A percentile compares a stretch with the other conserved stretches of the same genome.
phyloP scores from a whole-genome alignment of 192 early-diverging fungal genomes.

The Coemansia javaensis region DNA sequence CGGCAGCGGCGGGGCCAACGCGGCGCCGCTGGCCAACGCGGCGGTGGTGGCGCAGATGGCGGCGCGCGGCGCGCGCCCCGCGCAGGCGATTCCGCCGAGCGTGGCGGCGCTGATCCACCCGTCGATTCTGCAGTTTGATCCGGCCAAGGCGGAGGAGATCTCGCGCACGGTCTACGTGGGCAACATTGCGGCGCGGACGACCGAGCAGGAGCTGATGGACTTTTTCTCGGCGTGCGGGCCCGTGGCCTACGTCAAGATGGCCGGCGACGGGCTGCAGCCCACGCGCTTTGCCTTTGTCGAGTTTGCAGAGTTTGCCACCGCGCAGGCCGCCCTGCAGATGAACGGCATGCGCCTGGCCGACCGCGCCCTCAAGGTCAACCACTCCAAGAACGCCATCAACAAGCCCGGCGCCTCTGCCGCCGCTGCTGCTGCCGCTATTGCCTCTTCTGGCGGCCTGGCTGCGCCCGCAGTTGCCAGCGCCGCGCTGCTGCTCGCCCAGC shows the following conservation, averaged over 20 bases:
- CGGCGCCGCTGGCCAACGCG: constrained; percentile 38
- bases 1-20: constrained; percentile 2
- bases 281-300: constrained; percentile 76
- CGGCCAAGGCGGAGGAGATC: constrained; percentile 68
- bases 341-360: constrained; percentile 63
- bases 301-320: constrained; percentile 59
- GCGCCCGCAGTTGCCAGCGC: not conserved
- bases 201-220: constrained; percentile 59
- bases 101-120: constrained; percentile 46
- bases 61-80: constrained; percentile 5
- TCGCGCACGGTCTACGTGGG: constrained; percentile 73
- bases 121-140: constrained; percentile 56
- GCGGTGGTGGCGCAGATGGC: constrained; percentile 44
- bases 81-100: constrained; percentile 37
- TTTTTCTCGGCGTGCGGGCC: constrained; percentile 61
- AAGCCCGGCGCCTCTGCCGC: constrained; percentile 37
- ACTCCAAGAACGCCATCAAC: constrained; percentile 73
- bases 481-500: not conserved
- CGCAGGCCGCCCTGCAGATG: constrained; percentile 58
- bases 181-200: constrained; percentile 55
- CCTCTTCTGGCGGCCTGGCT: not conserved
- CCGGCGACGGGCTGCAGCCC: constrained; percentile 62
- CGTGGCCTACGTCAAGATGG: constrained; percentile 69
- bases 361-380: constrained; percentile 65
- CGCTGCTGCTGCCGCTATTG: not conserved